phyloP scores from a whole-genome alignment of 208 protist species.

The Crithidia mellificae region DNA sequence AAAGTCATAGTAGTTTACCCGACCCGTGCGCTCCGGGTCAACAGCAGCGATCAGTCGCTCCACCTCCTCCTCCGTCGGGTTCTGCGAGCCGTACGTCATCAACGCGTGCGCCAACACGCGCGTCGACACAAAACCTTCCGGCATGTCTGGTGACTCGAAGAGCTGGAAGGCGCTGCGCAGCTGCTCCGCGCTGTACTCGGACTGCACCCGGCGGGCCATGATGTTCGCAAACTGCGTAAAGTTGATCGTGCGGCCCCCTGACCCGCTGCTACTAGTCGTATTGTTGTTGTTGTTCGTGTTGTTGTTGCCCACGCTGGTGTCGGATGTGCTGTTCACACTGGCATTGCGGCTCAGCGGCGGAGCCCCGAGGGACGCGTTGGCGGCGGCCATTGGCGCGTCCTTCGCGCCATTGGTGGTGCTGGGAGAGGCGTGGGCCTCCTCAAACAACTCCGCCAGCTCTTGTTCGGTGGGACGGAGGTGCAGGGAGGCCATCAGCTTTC shows the following conservation, averaged over 20 bases:
- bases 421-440: conserved; percentile 36
- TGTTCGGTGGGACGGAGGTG: conserved; percentile 85
- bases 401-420: neutral
- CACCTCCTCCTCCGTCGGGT: conserved; percentile 81
- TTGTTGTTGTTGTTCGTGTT: neutral
- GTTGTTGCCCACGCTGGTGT: neutral
- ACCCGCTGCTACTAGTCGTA: neutral
- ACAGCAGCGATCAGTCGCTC: conserved; percentile 70
- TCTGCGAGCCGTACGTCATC: conserved; percentile 88
- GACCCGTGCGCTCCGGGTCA: conserved; percentile 79
- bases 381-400: neutral
- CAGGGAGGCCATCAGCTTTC: conserved; percentile 86
- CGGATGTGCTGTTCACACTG: conserved; percentile 4
- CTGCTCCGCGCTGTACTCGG: conserved; percentile 86
- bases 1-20: conserved; percentile 91
- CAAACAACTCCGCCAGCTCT: conserved; percentile 84
- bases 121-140: conserved; percentile 79
- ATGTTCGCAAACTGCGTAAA: conserved; percentile 89
- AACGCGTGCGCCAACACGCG: conserved; percentile 86
- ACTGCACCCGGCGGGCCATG: conserved; percentile 85
- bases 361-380: neutral
- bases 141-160: conserved; percentile 88
- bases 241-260: conserved; percentile 45
- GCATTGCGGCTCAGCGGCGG: neutral
- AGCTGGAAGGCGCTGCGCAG: conserved; percentile 89